Evolutionary conservation across 2,329 filamentous ascomycete species (phyloP).

Genomic region (Fusarium incarnatum): DNA sequence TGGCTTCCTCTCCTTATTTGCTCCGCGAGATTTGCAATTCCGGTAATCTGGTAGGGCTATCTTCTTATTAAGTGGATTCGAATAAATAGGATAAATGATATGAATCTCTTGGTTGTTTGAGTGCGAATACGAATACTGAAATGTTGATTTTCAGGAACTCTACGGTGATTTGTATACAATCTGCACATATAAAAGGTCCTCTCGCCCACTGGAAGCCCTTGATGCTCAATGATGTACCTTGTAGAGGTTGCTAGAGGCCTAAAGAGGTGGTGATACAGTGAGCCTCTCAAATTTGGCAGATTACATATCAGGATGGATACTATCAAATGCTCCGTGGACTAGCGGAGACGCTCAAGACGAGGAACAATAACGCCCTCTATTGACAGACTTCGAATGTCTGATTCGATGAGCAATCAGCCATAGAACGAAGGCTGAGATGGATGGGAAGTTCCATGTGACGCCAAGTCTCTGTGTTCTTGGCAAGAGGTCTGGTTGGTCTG

Average conservation of each 20-base stretch:
- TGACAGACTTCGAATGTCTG: not conserved
- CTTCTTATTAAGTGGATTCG: not conserved
- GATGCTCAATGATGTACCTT: no score
- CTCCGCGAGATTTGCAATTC: conserved; percentile 3
- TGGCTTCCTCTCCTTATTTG: not conserved
- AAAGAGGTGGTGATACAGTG: no score
- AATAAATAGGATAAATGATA: not conserved
- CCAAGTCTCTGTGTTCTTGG: conserved; percentile 21
- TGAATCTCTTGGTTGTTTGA: not conserved
- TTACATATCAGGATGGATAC: not conserved
- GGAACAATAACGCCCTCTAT: not conserved
- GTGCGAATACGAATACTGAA: conserved; percentile 41
- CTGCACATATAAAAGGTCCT: no score
- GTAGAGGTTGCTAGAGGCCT: no score
- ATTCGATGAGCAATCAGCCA: not conserved
- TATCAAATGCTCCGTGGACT: not conserved
- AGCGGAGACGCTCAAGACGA: not conserved
- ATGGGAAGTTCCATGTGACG: conserved; percentile 19
- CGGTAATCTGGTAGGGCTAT: conserved; percentile 13
- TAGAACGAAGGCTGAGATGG: not conserved
- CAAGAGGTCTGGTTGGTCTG: conserved; percentile 22
- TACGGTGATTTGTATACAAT: no score
- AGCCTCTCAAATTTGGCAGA: not conserved
- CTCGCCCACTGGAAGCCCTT: no score
- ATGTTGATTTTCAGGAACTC: no score